Percentiles rank a stretch among this genome's conserved stretches.
These are phyloP conservation scores for Termitomyces sp. DNA, from an alignment of 768 basidiomycete genomes.

Conservation along the genomic window DNA sequence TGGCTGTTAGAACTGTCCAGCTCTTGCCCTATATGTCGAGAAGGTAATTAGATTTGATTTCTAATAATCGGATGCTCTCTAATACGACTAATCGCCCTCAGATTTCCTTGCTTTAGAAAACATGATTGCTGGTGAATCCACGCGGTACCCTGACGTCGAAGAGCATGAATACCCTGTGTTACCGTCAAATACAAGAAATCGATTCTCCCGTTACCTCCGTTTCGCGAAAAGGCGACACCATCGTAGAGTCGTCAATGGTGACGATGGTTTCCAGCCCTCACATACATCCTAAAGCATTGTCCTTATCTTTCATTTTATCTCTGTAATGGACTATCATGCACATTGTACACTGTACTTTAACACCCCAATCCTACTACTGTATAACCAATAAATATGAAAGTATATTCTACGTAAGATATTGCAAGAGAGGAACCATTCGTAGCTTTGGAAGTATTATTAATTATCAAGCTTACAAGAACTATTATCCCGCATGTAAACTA, in stretches of 20 bases:
- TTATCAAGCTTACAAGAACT: background rate
- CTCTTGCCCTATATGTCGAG: conserved; percentile 89
- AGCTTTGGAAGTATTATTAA: background rate
- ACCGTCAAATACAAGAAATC: conserved; percentile 22
- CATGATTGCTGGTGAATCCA: conserved; percentile 37
- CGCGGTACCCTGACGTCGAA: conserved; percentile 13
- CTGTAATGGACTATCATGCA: background rate
- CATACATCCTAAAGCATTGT: background rate
- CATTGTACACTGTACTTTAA: background rate
- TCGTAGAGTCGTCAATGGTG: conserved; percentile 22
- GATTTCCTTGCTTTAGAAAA: conserved; percentile 60
- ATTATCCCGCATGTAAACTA: background rate
- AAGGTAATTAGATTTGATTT: conserved; percentile 48
- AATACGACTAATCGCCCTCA: conserved; percentile 13
- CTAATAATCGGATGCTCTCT: background rate
- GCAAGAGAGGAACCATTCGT: background rate
- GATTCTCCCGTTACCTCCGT: conserved; percentile 56
- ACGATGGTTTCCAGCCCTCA: conserved; percentile 28
- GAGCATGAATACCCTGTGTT: conserved; percentile 16
- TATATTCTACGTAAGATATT: background rate
- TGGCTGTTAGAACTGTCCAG: conserved; percentile 90
- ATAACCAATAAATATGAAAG: background rate
- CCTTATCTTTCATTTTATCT: background rate
- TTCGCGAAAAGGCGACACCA: conserved; percentile 38
- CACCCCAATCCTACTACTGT: background rate